phyloP scores from a whole-genome alignment of 2,329 filamentous ascomycete species.

The Nothophoma quercina region DNA sequence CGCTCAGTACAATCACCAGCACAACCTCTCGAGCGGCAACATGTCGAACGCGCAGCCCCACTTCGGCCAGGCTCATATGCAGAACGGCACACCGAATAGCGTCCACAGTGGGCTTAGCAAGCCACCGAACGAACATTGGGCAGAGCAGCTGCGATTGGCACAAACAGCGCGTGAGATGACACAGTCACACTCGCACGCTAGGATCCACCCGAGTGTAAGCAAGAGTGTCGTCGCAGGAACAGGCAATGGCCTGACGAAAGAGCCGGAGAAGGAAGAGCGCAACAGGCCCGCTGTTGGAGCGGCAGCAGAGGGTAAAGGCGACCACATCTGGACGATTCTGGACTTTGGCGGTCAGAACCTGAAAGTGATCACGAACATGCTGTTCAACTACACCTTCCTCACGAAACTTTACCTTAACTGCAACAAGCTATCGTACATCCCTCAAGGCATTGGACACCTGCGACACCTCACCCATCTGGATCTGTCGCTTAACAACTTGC shows the following conservation, averaged over 20 bases:
- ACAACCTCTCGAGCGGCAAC: slow-evolving; percentile 66
- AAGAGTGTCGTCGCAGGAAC: slow-evolving; percentile 67
- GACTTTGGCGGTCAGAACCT: slow-evolving; percentile 97
- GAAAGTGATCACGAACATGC: slow-evolving; percentile 76
- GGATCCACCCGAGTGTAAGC: slow-evolving; percentile 74
- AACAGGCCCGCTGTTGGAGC: slow-evolving; percentile 70
- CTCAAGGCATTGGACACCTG: slow-evolving; percentile 80
- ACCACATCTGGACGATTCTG: slow-evolving; percentile 88
- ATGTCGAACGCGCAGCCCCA: slow-evolving; percentile 71
- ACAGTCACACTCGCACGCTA: slow-evolving; percentile 77
- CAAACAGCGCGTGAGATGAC: slow-evolving; percentile 75
- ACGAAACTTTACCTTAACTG: slow-evolving; percentile 92
- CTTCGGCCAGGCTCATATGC: slow-evolving; percentile 65
- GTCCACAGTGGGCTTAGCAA: slow-evolving; percentile 65
- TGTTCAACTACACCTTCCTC: slow-evolving; percentile 88
- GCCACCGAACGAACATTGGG: slow-evolving; percentile 78
- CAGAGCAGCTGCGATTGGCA: slow-evolving; percentile 81
- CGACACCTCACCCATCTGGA: slow-evolving; percentile 84
- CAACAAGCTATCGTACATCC: slow-evolving; percentile 85
- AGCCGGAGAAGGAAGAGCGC: slow-evolving; percentile 64
- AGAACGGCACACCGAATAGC: slow-evolving; percentile 65
- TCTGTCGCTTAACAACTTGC: slow-evolving; percentile 85
- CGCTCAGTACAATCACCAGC: slow-evolving; percentile 67
- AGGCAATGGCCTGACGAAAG: slow-evolving; percentile 58
- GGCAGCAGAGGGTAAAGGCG: slow-evolving; percentile 49